Conservation (phyloP, 805 yeast species). For the Ogataea degrootiae region DNA sequence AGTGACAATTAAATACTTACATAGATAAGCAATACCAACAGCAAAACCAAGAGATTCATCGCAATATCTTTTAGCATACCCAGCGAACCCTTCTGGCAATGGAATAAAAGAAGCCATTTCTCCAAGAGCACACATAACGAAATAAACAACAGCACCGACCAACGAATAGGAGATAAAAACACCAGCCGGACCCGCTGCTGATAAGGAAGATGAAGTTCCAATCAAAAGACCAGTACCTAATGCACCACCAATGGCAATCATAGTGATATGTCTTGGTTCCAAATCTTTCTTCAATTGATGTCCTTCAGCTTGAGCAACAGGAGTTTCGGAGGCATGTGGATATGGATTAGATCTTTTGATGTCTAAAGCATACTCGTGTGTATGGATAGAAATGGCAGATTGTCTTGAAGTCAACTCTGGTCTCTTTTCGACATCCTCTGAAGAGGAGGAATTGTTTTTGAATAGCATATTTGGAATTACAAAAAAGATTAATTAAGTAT, state of each 20-base stretch:
- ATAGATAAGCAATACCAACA: slow-evolving; percentile 48
- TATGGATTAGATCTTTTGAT: slow-evolving; percentile 36
- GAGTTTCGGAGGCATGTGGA: slow-evolving; percentile 22
- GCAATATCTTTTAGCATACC: slow-evolving; percentile 48
- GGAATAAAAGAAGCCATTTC: slow-evolving; percentile 55
- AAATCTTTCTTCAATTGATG: slow-evolving; percentile 41
- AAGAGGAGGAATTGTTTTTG: slow-evolving; percentile 5
- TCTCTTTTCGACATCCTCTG: slow-evolving; percentile 7
- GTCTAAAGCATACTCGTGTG: slow-evolving; percentile 44
- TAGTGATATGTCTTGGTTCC: slow-evolving; percentile 47
- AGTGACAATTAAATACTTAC: slow-evolving; percentile 48
- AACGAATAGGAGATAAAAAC: slow-evolving; percentile 59
- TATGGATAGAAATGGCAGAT: slow-evolving; percentile 25
- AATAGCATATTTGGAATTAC: slow-evolving; percentile 1
- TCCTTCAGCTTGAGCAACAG: slow-evolving; percentile 37
- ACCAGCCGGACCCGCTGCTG: slow-evolving; percentile 67
- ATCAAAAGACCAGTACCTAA: slow-evolving; percentile 76
- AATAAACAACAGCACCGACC: slow-evolving; percentile 67
- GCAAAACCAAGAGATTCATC: slow-evolving; percentile 54
- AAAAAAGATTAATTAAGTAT: not conserved
- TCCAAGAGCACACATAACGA: slow-evolving; percentile 55
- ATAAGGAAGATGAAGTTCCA: slow-evolving; percentile 68
- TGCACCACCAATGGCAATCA: slow-evolving; percentile 79
- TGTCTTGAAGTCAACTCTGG: slow-evolving; percentile 7
- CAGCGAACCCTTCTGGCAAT: slow-evolving; percentile 51